Evolutionary conservation across 2,329 filamentous ascomycete species (phyloP), one percentile per base, ranked within the genome.

Genomic region (Diaporthe velutina): DNA sequence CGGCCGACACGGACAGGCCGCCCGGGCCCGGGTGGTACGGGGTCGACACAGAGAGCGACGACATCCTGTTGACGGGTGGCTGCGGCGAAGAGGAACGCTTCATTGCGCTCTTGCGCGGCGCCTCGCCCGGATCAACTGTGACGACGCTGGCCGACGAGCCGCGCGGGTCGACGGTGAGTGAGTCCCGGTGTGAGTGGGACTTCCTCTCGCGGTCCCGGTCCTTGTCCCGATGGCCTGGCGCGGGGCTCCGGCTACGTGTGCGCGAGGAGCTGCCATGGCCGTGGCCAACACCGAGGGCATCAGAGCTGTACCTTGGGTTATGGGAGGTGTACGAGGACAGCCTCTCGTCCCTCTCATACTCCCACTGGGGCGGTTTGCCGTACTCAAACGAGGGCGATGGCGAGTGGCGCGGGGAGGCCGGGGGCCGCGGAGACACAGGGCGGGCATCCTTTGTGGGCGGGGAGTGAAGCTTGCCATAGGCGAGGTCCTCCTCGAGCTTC

Each of bases 41-140:
- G 3, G 86, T 86, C 77, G 85, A 85, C 57, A 91, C 88, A 1
- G 84, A 86, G 50, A 91, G 83, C n/a, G 82, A 85, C 1, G 88
- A 89, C 88, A 89, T 89, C 77, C 86, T 87, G 33, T 81, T 81
- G 22, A 83, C 83, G 2, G 88, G 87, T 4, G 89, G 89, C 76
- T 84, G 83, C 0, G 88, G 87, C 5, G 88, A 90, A 61, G 80
- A 82, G 70, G 86, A 86, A 50, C 86, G 82, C 71, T 80, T 80
- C 76, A 82, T 79, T 70, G 80, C 79, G 13, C 84, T 84, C 67
- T 82, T 81, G 73, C 82, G 76, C 77, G 79, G 77, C 5, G 77
- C 78, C 15, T 78, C 78, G 45, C 81, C 78, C 4, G 85, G 83
- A 33, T 87, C 87, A 35, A 85, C 85, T 0, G 83, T 84, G 70